Conservation (phyloP, 208 protist species). For the Tritrichomonas musculus region DNA sequence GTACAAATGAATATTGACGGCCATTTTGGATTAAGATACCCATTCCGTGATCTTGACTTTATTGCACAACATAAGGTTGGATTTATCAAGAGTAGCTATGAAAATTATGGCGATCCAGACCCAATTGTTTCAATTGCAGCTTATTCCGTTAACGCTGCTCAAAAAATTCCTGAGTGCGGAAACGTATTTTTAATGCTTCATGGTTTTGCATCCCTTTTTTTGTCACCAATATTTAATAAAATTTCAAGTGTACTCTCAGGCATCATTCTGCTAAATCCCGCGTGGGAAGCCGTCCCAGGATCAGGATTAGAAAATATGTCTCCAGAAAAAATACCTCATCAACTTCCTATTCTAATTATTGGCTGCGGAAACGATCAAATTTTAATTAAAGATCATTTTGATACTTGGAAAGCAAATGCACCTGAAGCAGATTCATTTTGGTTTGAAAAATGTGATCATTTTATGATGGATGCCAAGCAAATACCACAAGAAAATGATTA, state of each 20-base stretch:
- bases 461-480: not conserved
- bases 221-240: not conserved
- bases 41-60: conserved; percentile 14
- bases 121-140: not conserved
- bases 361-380: not conserved
- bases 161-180: not conserved
- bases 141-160: not conserved
- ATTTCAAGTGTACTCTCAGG: not conserved
- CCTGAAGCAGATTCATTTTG: not conserved
- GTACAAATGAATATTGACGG: not conserved
- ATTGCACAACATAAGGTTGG: conserved; percentile 12
- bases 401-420: not conserved
- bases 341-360: not conserved
- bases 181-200: not conserved
- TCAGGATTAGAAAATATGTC: not conserved
- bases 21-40: not conserved
- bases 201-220: not conserved
- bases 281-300: not conserved
- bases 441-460: not conserved
- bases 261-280: not conserved
- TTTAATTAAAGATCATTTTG: not conserved
- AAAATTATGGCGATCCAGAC: not conserved
- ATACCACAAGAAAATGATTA: not conserved
- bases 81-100: not conserved
- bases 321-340: not conserved